Evolutionary conservation across 441 rosid genomes (phyloP).

Genomic region (Isatis lusitanica): DNA sequence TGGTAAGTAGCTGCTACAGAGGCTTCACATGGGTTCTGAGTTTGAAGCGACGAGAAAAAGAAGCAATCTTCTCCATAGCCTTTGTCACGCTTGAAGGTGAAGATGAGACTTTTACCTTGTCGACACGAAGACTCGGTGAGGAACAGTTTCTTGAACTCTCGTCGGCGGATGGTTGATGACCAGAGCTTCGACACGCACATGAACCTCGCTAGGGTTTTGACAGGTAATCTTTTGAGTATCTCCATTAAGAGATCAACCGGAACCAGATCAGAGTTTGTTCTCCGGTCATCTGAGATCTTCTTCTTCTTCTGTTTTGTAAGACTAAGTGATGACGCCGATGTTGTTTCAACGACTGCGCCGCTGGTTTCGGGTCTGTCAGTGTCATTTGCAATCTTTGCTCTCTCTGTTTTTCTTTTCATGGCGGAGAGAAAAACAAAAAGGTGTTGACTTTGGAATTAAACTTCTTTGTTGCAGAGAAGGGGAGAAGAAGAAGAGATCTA

Average conservation of each 20-base stretch:
- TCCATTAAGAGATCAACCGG: not conserved
- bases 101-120: not conserved
- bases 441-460: not conserved
- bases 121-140: not conserved
- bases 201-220: conserved; percentile 18
- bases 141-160: not conserved
- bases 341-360: not conserved
- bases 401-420: not conserved
- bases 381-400: not conserved
- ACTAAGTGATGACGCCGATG: not conserved
- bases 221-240: not conserved
- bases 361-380: not conserved
- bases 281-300: not conserved
- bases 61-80: not conserved
- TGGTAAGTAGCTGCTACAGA: not conserved
- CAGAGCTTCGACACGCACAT: not conserved
- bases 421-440: not conserved
- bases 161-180: not conserved
- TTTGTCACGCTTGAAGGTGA: not conserved
- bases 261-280: not conserved
- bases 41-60: not conserved
- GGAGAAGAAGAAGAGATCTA: not conserved
- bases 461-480: not conserved
- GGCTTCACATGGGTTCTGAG: not conserved
- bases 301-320: not conserved